Evolutionary conservation across 2,329 filamentous ascomycete genomes (phyloP), one percentile per base, ranked within the genome.

Genomic region (Chrysoporthe puriensis): DNA sequence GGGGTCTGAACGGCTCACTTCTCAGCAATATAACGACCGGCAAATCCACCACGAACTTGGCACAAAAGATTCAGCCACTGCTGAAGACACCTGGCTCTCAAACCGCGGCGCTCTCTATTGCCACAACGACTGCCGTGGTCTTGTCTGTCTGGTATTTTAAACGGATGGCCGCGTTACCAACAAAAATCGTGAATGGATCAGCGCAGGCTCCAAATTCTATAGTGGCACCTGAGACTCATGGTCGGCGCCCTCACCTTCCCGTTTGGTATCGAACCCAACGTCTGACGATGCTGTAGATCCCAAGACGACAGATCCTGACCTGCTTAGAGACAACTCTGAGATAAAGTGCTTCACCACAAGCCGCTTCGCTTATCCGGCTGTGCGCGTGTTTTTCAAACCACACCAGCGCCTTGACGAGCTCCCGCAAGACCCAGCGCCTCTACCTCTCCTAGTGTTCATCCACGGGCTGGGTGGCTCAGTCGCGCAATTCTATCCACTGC

Each of bases 391-490:
- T 78, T 94, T 91, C 79, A 88, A 91, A 66, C 87, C 88, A 65
- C 96, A 97, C 79, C 86, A 89, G 26, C 93, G 97, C 75, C 88
- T 90, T n/a, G 87, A 90, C 69, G 92, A 96, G 77, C 84, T 98
- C 4, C 93, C 93, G 2, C 85, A 83, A 54, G 84, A 89, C 70
- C 92, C 93, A 1, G 85, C 86, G 0, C 90, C 92, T 0, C 80
- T 97, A 13, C 96, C 96, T 1, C 81, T 99, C 11, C 81, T 98
- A 3, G 94, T 98, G 56, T 97, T 96, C 76, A 84, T 98, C 67
- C 96, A 98, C 75, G 96, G 96, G 1, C 85, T 98, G 11, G 96
- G 95, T n/a, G 96, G 96, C 61, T 97, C 93, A 0, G 86, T 94
- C 34, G 91, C 93, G 13, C 96, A 98, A 75, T 98, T 97, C 76